Evolutionary conservation across 2,329 filamentous ascomycete species (phyloP), one percentile per base, ranked within the genome.

Genomic region (Fusarium sp.): DNA sequence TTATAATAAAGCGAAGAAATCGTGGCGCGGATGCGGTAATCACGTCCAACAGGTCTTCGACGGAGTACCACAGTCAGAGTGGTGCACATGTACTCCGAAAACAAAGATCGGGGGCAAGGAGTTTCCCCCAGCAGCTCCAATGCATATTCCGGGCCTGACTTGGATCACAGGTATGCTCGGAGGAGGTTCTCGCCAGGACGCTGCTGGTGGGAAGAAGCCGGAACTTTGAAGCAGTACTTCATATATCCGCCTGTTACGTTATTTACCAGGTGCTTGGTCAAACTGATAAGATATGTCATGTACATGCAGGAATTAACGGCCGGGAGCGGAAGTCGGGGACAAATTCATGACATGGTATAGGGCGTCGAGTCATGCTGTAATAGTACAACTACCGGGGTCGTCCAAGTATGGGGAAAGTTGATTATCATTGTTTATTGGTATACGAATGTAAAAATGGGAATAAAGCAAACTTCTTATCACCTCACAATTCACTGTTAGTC

Each of bases 21-120:
- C 82, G 26, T 85, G 83, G 83, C 80, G 82, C 62, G 83, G 83
- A 63, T 85, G 83, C 75, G 83, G 83, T 49, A 77, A 65, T 56
- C 83, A 85, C 70, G 79, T 85, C 59, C 77, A 81, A 10, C 73
- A 77, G 15, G 83, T 82, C n/a, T 78, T 85, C 44, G 67, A 75
- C 32, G 77, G 79, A 56, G 75, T 84, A 6, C 76, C 81, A 30
- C 79, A 84, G 72, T 75, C 79, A 14, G 72, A 84, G 44, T 83
- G 83, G 83, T 85, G 83, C 75, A 80, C 78, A 10, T 85, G 83
- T 75, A 74, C 78, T 57, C 83, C 83, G 32, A 79, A 76, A 65
- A 77, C 82, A 54, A 79, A 78, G 48, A 74, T 84, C 52, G 71
- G 79, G 52, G 82, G 81, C 64, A 83, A 82, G 65, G 71, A 78